Evolutionary conservation across 805 yeast species (phyloP).

Genomic region (Naumovozyma castellii): DNA sequence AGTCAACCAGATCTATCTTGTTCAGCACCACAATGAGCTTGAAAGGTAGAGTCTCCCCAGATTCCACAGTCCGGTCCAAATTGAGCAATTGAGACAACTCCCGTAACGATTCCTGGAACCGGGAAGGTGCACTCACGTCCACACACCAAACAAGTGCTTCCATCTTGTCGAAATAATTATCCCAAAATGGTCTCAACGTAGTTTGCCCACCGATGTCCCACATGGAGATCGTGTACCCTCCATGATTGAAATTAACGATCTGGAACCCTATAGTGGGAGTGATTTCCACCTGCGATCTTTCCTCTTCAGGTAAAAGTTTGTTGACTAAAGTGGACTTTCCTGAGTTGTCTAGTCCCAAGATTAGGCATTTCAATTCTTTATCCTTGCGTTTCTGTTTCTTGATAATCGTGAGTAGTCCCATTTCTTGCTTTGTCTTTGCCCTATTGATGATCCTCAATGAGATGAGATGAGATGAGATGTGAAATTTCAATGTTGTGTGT

Average conservation of each 20-base stretch:
- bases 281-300: slow-evolving; percentile 39
- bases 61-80: neutral
- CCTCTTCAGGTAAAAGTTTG: slow-evolving; percentile 33
- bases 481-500: neutral
- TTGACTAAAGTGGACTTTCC: slow-evolving; percentile 85
- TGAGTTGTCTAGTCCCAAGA: slow-evolving; percentile 81
- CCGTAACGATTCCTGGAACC: slow-evolving; percentile 53
- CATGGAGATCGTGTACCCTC: slow-evolving; percentile 42
- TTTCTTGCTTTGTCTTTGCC: slow-evolving; percentile 18
- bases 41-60: neutral
- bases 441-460: neutral
- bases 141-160: slow-evolving; percentile 82
- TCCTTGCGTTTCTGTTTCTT: slow-evolving; percentile 77
- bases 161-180: slow-evolving; percentile 78
- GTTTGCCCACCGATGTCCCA: slow-evolving; percentile 95
- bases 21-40: slow-evolving; percentile 57
- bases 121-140: slow-evolving; percentile 48
- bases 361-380: slow-evolving; percentile 59
- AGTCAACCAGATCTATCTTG: slow-evolving; percentile 56
- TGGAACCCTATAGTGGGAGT: slow-evolving; percentile 89
- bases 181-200: slow-evolving; percentile 81
- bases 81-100: slow-evolving; percentile 31
- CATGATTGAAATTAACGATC: slow-evolving; percentile 47
- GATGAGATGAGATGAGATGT: neutral
- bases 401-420: slow-evolving; percentile 78